Evolutionary conservation across 179 eudicot species (phyloP).

Genomic region (Heliamphora pulchella): DNA sequence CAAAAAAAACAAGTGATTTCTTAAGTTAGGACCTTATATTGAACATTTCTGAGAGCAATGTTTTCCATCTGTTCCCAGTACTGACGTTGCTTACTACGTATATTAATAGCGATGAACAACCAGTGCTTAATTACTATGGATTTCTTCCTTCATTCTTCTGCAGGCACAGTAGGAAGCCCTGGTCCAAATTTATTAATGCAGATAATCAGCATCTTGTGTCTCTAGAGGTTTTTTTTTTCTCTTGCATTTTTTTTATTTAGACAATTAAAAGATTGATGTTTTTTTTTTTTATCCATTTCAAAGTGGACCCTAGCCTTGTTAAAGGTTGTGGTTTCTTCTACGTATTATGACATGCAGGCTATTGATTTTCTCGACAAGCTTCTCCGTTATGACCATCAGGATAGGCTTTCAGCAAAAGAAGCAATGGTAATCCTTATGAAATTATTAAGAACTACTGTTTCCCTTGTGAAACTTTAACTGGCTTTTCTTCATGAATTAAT

Average conservation of each 20-base stretch:
- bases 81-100: neutral
- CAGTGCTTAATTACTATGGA: neutral
- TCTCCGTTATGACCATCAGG: conserved; percentile 95
- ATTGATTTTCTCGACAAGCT: conserved; percentile 93
- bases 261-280: neutral
- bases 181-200: conserved; percentile 78
- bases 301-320: neutral
- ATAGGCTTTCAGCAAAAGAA: conserved; percentile 91
- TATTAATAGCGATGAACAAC: neutral
- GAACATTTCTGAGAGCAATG: neutral
- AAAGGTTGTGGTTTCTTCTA: neutral
- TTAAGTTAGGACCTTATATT: neutral
- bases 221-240: conserved; percentile 59
- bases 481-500: no score
- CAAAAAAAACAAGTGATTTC: neutral
- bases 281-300: no score
- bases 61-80: neutral
- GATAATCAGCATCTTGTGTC: conserved; percentile 92
- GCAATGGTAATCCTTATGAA: conserved; percentile 60
- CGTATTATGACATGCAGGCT: conserved; percentile 41
- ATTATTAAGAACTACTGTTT: no score
- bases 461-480: no score
- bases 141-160: conserved; percentile 14
- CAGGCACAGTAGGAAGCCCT: conserved; percentile 97
- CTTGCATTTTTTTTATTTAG: neutral